These are phyloP conservation scores for Clarireedia hainanense DNA, from an alignment of 2,329 filamentous ascomycete genomes.

Conservation along the genomic window DNA sequence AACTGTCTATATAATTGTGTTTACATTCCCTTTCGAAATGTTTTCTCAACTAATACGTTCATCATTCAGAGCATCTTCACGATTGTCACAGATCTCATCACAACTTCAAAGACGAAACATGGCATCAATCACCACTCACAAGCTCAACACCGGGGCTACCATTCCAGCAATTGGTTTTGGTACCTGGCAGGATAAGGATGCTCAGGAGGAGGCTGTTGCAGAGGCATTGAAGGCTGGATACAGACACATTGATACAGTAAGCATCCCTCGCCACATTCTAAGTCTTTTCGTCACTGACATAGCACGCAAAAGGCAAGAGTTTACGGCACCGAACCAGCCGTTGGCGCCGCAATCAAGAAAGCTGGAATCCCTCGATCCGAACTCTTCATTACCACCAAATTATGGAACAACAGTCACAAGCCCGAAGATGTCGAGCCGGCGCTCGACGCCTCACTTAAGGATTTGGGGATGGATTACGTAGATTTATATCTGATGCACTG, in stretches of 20 bases:
- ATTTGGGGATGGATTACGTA: conserved; percentile 70
- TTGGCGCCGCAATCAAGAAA: conserved; percentile 56
- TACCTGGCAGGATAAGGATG: conserved; percentile 38
- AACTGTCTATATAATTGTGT: not conserved
- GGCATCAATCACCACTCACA: conserved; percentile 25
- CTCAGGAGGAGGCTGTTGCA: conserved; percentile 31
- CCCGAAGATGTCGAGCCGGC: conserved; percentile 49
- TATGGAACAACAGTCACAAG: conserved; percentile 68
- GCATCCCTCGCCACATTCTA: not conserved
- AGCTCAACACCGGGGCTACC: conserved; percentile 29
- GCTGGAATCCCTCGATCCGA: conserved; percentile 57
- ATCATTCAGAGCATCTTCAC: conserved; percentile 1
- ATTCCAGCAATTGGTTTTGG: conserved; percentile 36
- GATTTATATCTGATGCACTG: conserved; percentile 81
- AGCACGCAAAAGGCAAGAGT: conserved; percentile 72
- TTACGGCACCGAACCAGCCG: conserved; percentile 70
- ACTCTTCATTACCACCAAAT: conserved; percentile 59
- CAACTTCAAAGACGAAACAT: conserved; percentile 14
- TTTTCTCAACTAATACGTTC: not conserved
- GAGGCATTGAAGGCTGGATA: conserved; percentile 40
- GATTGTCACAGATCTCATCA: conserved; percentile 8
- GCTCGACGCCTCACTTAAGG: conserved; percentile 64
- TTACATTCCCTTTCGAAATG: not conserved
- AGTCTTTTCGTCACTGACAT: not conserved
- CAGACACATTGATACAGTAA: conserved; percentile 39